phyloP scores from a whole-genome alignment of 192 early-diverging fungal genomes.

The Pilobolus umbonatus region DNA sequence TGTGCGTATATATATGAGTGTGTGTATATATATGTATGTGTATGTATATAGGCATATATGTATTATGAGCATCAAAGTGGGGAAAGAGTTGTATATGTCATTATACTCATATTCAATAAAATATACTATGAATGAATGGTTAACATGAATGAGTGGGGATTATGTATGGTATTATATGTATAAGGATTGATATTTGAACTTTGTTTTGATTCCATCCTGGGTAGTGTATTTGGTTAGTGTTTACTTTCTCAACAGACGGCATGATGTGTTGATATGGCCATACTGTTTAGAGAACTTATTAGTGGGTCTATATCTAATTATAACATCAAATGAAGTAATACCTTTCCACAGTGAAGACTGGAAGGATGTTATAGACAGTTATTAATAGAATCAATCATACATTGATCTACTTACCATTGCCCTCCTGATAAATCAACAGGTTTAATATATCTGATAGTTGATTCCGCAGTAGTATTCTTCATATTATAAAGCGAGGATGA shows the following conservation, averaged over 20 bases:
- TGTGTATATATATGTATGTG: too few species aligned
- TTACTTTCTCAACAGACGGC: conserved; percentile 7
- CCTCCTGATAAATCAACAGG: conserved; percentile 16
- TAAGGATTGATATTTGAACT: too few species aligned
- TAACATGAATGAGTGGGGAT: too few species aligned
- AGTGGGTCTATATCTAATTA: neutral
- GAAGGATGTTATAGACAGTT: neutral
- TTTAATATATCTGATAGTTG: neutral
- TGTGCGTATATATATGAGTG: too few species aligned
- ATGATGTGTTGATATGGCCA: conserved; percentile 6
- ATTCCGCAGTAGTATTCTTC: neutral
- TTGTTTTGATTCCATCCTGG: conserved; percentile 1
- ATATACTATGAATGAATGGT: too few species aligned
- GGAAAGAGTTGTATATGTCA: too few species aligned
- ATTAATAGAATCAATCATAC: neutral
- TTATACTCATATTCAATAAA: too few species aligned
- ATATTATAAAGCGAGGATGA: conserved; percentile 1
- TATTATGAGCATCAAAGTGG: too few species aligned
- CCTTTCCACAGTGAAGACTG: conserved; percentile 14
- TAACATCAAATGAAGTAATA: neutral
- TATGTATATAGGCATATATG: too few species aligned
- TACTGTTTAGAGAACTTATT: conserved; percentile 4
- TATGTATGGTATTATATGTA: too few species aligned
- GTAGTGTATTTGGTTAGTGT: too few species aligned
- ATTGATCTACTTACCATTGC: conserved; percentile 5